Evolutionary conservation across 2,329 filamentous ascomycete genomes (phyloP).

Genomic region (Aspergillus phoenicis): DNA sequence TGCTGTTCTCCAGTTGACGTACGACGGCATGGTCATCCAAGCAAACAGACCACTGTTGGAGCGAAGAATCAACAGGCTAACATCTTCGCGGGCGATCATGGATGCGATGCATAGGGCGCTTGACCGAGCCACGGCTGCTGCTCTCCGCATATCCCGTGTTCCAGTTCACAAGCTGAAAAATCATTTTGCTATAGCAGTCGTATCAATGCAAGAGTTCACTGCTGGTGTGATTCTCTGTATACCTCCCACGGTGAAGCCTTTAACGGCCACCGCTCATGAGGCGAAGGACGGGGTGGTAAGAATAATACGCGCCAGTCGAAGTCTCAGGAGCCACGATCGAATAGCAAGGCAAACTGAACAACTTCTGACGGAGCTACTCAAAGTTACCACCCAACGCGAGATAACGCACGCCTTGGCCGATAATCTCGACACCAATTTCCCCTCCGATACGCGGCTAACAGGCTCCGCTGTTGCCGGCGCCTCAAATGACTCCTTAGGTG

Average conservation of each 20-base stretch:
- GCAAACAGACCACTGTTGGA: background rate
- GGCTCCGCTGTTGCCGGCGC: too few relatives aligned
- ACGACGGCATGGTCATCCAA: slow-evolving; percentile 1
- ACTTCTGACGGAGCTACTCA: background rate
- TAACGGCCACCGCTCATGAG: background rate
- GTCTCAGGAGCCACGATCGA: background rate
- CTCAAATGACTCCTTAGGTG: background rate
- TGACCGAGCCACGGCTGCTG: background rate
- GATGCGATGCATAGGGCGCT: background rate
- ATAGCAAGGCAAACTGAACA: slow-evolving; percentile 5
- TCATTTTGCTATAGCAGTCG: slow-evolving; percentile 1
- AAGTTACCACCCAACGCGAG: background rate
- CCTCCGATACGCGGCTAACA: background rate
- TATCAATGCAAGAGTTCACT: slow-evolving; percentile 2
- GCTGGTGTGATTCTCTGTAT: slow-evolving; percentile 5
- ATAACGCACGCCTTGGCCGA: background rate
- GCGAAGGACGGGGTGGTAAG: slow-evolving; percentile 2
- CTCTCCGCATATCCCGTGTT: background rate
- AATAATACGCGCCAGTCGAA: slow-evolving; percentile 2
- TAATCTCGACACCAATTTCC: background rate
- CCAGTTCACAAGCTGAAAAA: background rate
- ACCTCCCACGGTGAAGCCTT: background rate
- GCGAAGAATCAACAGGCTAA: background rate
- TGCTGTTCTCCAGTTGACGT: background rate
- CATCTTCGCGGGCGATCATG: background rate